Conservation (phyloP, 129 eudicot species). For the Artemisia tridentata region DNA sequence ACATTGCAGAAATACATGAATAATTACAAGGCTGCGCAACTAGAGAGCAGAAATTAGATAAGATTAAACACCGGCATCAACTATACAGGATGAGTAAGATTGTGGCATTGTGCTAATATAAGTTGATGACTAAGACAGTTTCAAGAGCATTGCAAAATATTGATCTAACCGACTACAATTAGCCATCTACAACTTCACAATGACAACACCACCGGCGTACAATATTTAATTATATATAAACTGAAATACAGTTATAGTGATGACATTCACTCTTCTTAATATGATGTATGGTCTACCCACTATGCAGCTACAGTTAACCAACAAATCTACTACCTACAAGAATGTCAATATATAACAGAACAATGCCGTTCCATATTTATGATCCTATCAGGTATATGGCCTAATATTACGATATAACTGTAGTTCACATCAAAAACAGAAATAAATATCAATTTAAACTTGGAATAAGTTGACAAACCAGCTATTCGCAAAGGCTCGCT, state of each 20-base stretch:
- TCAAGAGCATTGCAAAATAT: background rate
- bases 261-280: background rate
- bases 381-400: constrained; percentile 1
- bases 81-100: constrained; percentile 13
- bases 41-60: background rate
- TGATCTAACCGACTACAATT: background rate
- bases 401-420: background rate
- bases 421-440: background rate
- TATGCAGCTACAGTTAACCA: constrained; percentile 23
- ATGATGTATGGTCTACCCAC: background rate
- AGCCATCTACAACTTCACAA: constrained; percentile 10
- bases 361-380: constrained; percentile 3
- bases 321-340: background rate
- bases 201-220: constrained; percentile 10
- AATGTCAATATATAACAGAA: constrained; percentile 18
- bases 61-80: background rate
- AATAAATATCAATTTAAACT: constrained; percentile 5
- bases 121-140: constrained; percentile 8
- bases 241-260: background rate
- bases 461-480: constrained; percentile 50
- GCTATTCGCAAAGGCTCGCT: constrained; percentile 84
- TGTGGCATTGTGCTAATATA: background rate
- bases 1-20: background rate
- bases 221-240: constrained; percentile 4
- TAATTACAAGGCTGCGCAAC: constrained; percentile 13